Percentiles rank a stretch among this genome's conserved stretches.
phyloP scores from a whole-genome alignment of 202 grass and related monocot species.

The Carex arenaria region DNA sequence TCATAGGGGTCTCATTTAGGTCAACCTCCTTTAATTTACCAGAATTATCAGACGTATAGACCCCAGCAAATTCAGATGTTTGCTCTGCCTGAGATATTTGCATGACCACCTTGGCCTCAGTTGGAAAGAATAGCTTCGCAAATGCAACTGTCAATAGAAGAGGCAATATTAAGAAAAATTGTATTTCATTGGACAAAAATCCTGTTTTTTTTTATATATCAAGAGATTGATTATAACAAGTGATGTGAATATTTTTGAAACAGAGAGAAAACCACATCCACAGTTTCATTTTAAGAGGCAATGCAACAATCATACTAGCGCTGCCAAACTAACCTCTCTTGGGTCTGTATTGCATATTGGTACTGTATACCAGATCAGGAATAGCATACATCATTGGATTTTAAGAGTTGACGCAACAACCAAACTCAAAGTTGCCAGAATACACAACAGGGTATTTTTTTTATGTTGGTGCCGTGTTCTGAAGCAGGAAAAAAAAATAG shows the following conservation, averaged over 20 bases:
- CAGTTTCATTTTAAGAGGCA: neutral
- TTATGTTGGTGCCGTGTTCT: neutral
- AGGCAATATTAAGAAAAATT: neutral
- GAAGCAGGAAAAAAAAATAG: neutral
- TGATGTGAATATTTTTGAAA: neutral
- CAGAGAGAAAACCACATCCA: neutral
- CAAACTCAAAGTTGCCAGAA: neutral
- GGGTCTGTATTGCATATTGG: neutral
- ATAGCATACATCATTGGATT: neutral
- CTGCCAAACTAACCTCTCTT: neutral
- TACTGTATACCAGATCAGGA: neutral
- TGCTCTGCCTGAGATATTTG: conserved; percentile 82
- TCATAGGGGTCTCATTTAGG: conserved; percentile 80
- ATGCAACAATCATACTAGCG: neutral
- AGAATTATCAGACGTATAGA: conserved; percentile 39
- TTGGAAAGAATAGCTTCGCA: conserved; percentile 89
- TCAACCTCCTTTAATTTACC: conserved; percentile 86
- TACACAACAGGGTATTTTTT: neutral
- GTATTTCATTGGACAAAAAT: neutral
- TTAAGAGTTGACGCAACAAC: neutral
- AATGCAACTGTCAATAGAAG: conserved; percentile 59
- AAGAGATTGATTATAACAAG: neutral
- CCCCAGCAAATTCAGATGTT: conserved; percentile 52
- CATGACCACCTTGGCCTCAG: conserved; percentile 90
- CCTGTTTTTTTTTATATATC: neutral